Evolutionary conservation across 805 yeast genomes (phyloP), one percentile per base, ranked within the genome.

Genomic region (Lipomyces oligophaga): DNA sequence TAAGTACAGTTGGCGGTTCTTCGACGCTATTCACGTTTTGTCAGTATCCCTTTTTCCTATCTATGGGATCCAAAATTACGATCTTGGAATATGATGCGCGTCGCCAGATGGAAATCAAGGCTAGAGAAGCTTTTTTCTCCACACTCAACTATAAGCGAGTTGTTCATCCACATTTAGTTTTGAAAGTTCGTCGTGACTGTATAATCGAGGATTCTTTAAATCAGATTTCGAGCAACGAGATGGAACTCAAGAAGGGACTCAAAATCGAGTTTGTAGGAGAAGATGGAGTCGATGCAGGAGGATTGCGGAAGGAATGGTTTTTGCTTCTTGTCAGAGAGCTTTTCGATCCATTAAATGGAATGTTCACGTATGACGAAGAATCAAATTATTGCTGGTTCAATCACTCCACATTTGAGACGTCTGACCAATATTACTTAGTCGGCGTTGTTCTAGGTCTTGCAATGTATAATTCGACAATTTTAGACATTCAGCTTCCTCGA

Each of bases 261-360:
- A 75, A 79, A 52, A 82, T 93, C 6, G 89, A 85, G 58, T 90
- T 93, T 63, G 68, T 82, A 3, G 81, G 81, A 49, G 98, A 90
- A 61, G 94, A 89, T 0, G 98, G 97, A 0, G 77, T 90, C 19
- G 98, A 90, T 68, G 97, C 88, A 0, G 97, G 98, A 1, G 98
- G 98, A 0, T 72, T 90, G 48, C 79, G 83, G 58, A 89, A 88
- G 60, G 98, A 90, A 60, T 90, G 98, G 98, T 89, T 93, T 64
- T 70, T 79, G 38, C 66, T 89, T 32, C 68, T 93, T 32, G 80
- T 85, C 1, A 77, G 76, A 47, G 81, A 82, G 21, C 63, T 90
- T 1, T 84, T 89, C 61, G 76, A 75, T 58, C 83, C 88, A 1
- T 69, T 71, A 38, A 76, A 79, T 26, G 87, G 86, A 0, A 71